These are phyloP conservation scores for Sugiyamaella castrensis DNA, from an alignment of 1,139 yeast species.

Conservation along the genomic window DNA sequence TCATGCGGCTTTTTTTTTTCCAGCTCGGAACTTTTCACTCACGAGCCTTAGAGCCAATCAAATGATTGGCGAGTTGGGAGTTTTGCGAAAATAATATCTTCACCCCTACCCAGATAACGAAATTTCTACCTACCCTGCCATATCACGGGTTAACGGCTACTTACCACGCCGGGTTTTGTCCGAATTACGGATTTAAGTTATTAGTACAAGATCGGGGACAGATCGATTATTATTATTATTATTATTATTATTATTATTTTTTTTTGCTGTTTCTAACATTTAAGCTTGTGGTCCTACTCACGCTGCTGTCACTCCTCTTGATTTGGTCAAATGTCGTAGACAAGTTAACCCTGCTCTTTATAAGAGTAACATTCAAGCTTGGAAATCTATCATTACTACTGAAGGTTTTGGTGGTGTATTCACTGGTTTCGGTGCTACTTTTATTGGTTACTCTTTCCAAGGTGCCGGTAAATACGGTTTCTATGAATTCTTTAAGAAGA, in stretches of 20 bases:
- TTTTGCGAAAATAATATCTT: neutral
- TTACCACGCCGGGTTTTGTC: no score
- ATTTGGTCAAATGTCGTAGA: constrained; percentile 86
- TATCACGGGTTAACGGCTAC: no score
- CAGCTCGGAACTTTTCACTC: neutral
- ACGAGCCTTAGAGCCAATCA: neutral
- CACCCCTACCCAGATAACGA: neutral
- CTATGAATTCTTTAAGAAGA: constrained; percentile 83
- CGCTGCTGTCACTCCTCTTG: constrained; percentile 87
- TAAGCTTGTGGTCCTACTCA: constrained; percentile 96
- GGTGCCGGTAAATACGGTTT: constrained; percentile 97
- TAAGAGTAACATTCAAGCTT: constrained; percentile 73
- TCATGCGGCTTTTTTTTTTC: neutral
- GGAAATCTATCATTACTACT: constrained; percentile 65
- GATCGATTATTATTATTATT: no score
- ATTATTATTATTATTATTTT: constrained; percentile 28
- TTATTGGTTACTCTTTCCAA: constrained; percentile 86
- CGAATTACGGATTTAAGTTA: no score
- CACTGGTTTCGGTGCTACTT: constrained; percentile 89
- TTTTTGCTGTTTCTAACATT: constrained; percentile 41
- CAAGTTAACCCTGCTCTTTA: constrained; percentile 77
- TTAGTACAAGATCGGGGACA: no score
- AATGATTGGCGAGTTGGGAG: neutral
- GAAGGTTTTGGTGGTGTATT: constrained; percentile 72
- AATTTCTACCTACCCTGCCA: no score